Percentiles rank a stretch among this genome's conserved stretches.
phyloP scores from a whole-genome alignment of 2,329 filamentous ascomycete species.

The Dothiorella sarmentorum region DNA sequence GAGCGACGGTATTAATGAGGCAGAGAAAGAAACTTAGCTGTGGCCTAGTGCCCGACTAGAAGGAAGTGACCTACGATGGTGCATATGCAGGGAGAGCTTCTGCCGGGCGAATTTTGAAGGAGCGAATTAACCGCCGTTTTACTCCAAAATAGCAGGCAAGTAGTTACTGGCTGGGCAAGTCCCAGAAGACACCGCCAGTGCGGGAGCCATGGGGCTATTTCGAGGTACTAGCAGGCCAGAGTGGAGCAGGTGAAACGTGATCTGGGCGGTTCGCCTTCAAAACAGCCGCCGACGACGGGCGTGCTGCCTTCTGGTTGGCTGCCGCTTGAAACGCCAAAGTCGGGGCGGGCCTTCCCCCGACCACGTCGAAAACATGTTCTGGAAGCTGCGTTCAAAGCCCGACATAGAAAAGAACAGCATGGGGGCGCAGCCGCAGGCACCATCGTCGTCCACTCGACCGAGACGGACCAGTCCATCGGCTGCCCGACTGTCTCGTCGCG shows the following conservation, averaged over 20 bases:
- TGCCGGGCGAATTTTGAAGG: slow-evolving; percentile 35
- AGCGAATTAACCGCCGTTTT: slow-evolving; percentile 39
- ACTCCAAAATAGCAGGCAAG: slow-evolving; percentile 27
- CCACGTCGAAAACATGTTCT: slow-evolving; percentile 8
- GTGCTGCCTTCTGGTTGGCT: slow-evolving; percentile 3
- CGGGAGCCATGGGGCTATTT: slow-evolving; percentile 7
- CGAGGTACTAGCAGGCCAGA: slow-evolving; percentile 16
- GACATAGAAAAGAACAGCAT: slow-evolving; percentile 7
- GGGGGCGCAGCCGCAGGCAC: not conserved
- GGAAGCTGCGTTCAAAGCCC: not conserved
- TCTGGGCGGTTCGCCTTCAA: slow-evolving; percentile 16
- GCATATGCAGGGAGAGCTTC: slow-evolving; percentile 25
- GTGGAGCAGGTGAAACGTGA: slow-evolving; percentile 12
- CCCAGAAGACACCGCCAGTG: slow-evolving; percentile 12
- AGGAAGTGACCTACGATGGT: slow-evolving; percentile 22
- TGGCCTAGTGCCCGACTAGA: slow-evolving; percentile 4
- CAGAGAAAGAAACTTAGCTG: slow-evolving; percentile 25
- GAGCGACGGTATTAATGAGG: slow-evolving; percentile 24
- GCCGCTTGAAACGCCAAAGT: slow-evolving; percentile 1
- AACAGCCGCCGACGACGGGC: not conserved
- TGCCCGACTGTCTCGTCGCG: not conserved
- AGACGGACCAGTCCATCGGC: not conserved
- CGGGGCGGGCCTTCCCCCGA: not conserved
- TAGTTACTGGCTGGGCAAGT: slow-evolving; percentile 34
- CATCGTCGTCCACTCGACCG: not conserved